These are phyloP conservation scores for Tilletia indica DNA, from an alignment of 1,284 basidiomycete genomes.

Conservation along the genomic window DNA sequence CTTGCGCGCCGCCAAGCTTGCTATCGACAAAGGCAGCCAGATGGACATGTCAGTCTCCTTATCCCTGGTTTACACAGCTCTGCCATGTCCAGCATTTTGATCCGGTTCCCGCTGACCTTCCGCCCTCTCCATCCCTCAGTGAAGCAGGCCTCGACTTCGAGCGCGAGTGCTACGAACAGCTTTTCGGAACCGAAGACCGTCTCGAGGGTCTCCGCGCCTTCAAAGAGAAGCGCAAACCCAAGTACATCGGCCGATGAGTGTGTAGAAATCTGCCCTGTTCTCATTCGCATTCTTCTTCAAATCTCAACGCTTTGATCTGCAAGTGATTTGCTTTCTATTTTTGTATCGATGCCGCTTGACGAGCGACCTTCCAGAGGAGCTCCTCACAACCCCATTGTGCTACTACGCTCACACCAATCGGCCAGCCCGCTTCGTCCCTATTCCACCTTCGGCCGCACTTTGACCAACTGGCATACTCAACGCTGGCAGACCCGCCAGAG, in stretches of 20 bases:
- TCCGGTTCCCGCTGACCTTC: conserved; percentile 2
- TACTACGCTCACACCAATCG: conserved; percentile 78
- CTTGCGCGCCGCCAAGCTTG: conserved; percentile 80
- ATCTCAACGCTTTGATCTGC: too few relatives aligned
- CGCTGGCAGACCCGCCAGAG: conserved; percentile 81
- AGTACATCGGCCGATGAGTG: conserved; percentile 75
- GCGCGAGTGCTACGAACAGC: conserved; percentile 76
- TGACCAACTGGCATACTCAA: conserved; percentile 67
- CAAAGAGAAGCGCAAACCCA: conserved; percentile 77
- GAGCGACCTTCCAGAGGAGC: conserved; percentile 64
- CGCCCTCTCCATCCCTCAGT: conserved; percentile 16
- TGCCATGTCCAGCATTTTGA: too few relatives aligned
- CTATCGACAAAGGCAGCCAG: conserved; percentile 76
- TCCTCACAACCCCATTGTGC: conserved; percentile 87
- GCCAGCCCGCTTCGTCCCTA: conserved; percentile 62
- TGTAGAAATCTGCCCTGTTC: background rate
- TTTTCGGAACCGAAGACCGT: conserved; percentile 77
- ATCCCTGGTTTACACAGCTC: background rate
- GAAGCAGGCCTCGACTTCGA: conserved; percentile 79
- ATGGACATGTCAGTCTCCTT: conserved; percentile 65
- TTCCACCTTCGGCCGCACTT: conserved; percentile 40
- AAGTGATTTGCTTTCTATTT: too few relatives aligned
- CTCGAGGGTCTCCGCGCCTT: conserved; percentile 83
- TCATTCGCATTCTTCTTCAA: too few relatives aligned
- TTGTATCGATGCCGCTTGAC: background rate